phyloP scores from a whole-genome alignment of 2,329 filamentous ascomycete species.

The Stagonosporopsis tanaceti region DNA sequence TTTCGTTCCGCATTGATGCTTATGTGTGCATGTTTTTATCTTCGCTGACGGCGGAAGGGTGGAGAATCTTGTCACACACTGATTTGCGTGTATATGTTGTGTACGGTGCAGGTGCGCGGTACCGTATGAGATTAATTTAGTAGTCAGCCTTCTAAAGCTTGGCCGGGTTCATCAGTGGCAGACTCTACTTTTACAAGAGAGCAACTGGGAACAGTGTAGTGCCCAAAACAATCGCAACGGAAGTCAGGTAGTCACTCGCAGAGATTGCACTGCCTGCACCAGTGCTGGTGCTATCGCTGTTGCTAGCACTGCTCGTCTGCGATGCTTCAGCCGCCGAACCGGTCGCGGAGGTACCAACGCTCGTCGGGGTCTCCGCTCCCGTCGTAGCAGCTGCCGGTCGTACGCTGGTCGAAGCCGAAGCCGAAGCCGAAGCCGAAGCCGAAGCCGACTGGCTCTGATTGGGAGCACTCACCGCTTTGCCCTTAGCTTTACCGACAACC shows the following conservation, averaged over 20 bases:
- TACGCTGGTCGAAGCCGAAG: constrained; percentile 11
- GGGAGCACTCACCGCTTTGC: constrained; percentile 21
- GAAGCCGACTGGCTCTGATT: constrained; percentile 13
- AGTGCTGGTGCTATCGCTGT: constrained; percentile 6
- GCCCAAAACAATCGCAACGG: not conserved
- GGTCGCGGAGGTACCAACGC: constrained; percentile 13
- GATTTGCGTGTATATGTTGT: not conserved
- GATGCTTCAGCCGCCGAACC: constrained; percentile 17
- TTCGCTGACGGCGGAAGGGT: no score
- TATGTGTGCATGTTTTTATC: not conserved
- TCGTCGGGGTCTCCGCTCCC: constrained; percentile 8
- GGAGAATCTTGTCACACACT: no score
- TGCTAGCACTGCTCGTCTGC: constrained; percentile 16
- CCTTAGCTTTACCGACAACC: constrained; percentile 29
- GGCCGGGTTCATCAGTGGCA: not conserved
- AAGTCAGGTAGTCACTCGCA: constrained; percentile 2
- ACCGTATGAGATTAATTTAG: not conserved
- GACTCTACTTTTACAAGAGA: not conserved
- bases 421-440: constrained; percentile 7
- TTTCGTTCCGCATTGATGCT: not conserved
- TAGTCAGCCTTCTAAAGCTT: not conserved
- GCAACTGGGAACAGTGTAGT: constrained; percentile 10
- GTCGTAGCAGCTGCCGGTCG: constrained; percentile 7
- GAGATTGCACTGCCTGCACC: constrained; percentile 9
- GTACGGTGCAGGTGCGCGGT: not conserved